phyloP scores from a whole-genome alignment of 495 filamentous ascomycete genomes.

The Corynascus novoguineensis region DNA sequence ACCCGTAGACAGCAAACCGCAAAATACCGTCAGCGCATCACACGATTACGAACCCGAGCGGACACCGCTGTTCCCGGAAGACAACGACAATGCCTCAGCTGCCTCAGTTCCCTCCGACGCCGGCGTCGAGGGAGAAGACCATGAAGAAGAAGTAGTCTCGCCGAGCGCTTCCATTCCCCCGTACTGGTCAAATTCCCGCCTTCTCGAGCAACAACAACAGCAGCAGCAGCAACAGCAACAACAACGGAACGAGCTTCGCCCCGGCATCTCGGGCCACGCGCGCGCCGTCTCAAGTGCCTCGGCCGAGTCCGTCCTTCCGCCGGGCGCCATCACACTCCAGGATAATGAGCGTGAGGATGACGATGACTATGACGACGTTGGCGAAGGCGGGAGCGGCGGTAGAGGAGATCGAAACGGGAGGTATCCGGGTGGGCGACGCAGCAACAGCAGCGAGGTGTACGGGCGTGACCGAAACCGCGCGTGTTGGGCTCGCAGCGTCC shows the following conservation, averaged over 20 bases:
- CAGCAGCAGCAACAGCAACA: background rate
- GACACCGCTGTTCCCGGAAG: constrained; percentile 12
- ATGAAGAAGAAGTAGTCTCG: constrained; percentile 10
- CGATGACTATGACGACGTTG: constrained; percentile 19
- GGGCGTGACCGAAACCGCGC: constrained; percentile 45
- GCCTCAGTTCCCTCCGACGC: constrained; percentile 10
- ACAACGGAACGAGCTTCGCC: background rate
- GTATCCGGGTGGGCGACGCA: background rate
- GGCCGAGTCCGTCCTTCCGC: constrained; percentile 38
- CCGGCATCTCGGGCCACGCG: background rate
- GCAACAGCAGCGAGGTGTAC: constrained; percentile 20
- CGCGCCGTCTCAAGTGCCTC: constrained; percentile 39
- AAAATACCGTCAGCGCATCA: background rate
- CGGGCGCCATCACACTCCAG: constrained; percentile 46
- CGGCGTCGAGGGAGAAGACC: background rate
- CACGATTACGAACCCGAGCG: background rate
- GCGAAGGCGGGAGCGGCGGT: background rate
- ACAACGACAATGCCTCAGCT: constrained; percentile 10
- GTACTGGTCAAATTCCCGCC: constrained; percentile 26
- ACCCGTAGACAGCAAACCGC: background rate
- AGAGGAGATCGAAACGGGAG: background rate
- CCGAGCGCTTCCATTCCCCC: constrained; percentile 30
- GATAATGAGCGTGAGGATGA: constrained; percentile 47
- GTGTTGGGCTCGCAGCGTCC: constrained; percentile 53
- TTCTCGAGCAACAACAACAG: background rate